Conservation (phyloP, 192 early-diverging fungal genomes). For the Rhizophagus sp. region DNA sequence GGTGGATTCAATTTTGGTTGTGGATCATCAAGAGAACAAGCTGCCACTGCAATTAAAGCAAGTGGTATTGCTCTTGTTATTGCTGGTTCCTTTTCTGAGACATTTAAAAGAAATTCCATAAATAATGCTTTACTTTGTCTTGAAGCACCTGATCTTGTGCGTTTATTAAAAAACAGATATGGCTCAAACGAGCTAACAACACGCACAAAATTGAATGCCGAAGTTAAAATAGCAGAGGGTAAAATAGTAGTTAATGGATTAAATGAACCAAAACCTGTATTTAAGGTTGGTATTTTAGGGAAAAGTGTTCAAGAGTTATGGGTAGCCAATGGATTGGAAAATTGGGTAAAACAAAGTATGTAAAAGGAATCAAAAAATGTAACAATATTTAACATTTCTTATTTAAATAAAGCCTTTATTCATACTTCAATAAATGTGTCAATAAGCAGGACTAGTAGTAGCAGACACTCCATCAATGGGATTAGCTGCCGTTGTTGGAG, state of each 20-base stretch:
- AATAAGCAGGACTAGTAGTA: not conserved
- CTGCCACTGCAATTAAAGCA: constrained; percentile 90
- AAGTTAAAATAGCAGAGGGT: constrained; percentile 75
- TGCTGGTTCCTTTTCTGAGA: constrained; percentile 95
- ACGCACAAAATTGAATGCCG: constrained; percentile 74
- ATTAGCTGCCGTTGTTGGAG: not conserved
- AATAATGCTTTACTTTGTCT: constrained; percentile 96
- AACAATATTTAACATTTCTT: not conserved
- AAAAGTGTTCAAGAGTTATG: constrained; percentile 97
- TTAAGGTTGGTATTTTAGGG: constrained; percentile 67
- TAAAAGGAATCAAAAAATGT: not conserved
- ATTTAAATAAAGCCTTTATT: not conserved
- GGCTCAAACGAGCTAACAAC: constrained; percentile 60
- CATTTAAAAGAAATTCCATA: constrained; percentile 98
- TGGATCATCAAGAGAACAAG: constrained; percentile 97
- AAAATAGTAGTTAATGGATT: constrained; percentile 45
- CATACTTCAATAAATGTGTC: not conserved
- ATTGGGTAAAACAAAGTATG: constrained; percentile 79
- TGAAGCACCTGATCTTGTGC: constrained; percentile 82
- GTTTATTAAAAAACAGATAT: constrained; percentile 60
- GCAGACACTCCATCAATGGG: not conserved
- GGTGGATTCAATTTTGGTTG: constrained; percentile 97
- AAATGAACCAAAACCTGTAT: constrained; percentile 41
- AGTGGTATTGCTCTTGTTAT: constrained; percentile 84
- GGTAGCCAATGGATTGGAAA: constrained; percentile 91